Percentiles rank a stretch among this genome's conserved stretches.
Evolutionary conservation across 208 protist genomes (phyloP).

Genomic region (Phytomonas sp.): DNA sequence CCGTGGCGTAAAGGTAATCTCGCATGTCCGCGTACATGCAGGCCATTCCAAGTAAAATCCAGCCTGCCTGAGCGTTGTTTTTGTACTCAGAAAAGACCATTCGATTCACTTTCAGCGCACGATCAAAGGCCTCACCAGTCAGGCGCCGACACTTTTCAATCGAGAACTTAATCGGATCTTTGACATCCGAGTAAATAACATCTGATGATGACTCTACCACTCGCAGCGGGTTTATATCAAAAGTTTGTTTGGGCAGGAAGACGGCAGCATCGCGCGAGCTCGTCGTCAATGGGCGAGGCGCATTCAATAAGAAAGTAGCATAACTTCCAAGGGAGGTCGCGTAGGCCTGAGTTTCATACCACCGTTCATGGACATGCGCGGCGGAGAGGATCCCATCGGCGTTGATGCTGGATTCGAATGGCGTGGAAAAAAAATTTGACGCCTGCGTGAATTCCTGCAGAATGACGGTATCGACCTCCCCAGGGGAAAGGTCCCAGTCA

Average conservation of each 20-base stretch:
- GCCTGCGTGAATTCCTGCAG: slow-evolving; percentile 31
- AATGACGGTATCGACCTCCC: slow-evolving; percentile 34
- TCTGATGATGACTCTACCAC: slow-evolving; percentile 50
- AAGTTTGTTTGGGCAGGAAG: slow-evolving; percentile 69
- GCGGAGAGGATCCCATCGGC: slow-evolving; percentile 55
- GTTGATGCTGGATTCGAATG: slow-evolving; percentile 50
- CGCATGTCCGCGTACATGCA: slow-evolving; percentile 82
- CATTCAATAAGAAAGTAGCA: slow-evolving; percentile 60
- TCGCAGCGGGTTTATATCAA: slow-evolving; percentile 51
- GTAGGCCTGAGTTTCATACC: slow-evolving; percentile 56
- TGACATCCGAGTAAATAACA: slow-evolving; percentile 47
- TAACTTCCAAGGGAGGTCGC: slow-evolving; percentile 49
- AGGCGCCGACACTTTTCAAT: slow-evolving; percentile 42
- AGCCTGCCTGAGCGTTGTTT: slow-evolving; percentile 41
- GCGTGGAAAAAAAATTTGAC: slow-evolving; percentile 54
- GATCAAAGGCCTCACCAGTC: slow-evolving; percentile 54
- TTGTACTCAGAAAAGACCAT: slow-evolving; percentile 37
- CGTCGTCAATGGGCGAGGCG: slow-evolving; percentile 33
- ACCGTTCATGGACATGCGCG: slow-evolving; percentile 14
- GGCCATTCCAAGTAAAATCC: slow-evolving; percentile 62
- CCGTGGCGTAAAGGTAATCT: slow-evolving; percentile 84
- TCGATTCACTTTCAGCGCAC: slow-evolving; percentile 68
- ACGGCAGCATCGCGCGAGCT: slow-evolving; percentile 51
- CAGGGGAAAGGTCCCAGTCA: slow-evolving; percentile 33
- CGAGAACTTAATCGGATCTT: slow-evolving; percentile 20